Evolutionary conservation across 2,329 filamentous ascomycete genomes (phyloP).

Genomic region (Aspergillus spinulosporus): DNA sequence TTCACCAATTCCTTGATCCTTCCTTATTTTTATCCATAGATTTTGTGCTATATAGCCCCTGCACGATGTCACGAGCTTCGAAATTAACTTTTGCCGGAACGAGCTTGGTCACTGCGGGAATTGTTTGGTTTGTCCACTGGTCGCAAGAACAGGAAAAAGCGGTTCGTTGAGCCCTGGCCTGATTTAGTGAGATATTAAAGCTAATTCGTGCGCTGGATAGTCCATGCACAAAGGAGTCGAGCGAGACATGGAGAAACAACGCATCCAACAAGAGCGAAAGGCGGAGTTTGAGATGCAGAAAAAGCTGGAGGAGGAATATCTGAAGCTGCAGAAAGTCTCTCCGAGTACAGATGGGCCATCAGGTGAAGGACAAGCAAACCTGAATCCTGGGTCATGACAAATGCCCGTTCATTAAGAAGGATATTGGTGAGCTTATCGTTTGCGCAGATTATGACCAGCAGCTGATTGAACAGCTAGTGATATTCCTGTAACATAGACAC

Average conservation of each 20-base stretch:
- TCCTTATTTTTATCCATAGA: background rate
- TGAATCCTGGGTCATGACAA: constrained; percentile 28
- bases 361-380: constrained; percentile 22
- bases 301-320: constrained; percentile 82
- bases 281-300: constrained; percentile 93
- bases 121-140: constrained; percentile 84
- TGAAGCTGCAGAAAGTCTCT: constrained; percentile 78
- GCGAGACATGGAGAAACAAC: constrained; percentile 91
- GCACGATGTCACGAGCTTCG: constrained; percentile 79
- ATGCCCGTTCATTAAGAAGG: background rate
- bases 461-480: background rate
- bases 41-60: background rate
- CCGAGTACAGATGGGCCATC: constrained; percentile 41
- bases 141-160: constrained; percentile 80
- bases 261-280: constrained; percentile 84
- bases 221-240: constrained; percentile 95
- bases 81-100: constrained; percentile 82
- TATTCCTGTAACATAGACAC: constrained; percentile 21
- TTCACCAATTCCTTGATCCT: background rate
- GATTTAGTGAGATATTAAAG: background rate
- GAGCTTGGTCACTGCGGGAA: constrained; percentile 71
- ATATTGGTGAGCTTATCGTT: constrained; percentile 11
- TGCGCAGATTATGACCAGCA: background rate
- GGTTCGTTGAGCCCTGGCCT: constrained; percentile 55
- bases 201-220: constrained; percentile 39